These are phyloP conservation scores for Gleditsia sinensis DNA, from an alignment of 306 rosid species.

Conservation along the genomic window DNA sequence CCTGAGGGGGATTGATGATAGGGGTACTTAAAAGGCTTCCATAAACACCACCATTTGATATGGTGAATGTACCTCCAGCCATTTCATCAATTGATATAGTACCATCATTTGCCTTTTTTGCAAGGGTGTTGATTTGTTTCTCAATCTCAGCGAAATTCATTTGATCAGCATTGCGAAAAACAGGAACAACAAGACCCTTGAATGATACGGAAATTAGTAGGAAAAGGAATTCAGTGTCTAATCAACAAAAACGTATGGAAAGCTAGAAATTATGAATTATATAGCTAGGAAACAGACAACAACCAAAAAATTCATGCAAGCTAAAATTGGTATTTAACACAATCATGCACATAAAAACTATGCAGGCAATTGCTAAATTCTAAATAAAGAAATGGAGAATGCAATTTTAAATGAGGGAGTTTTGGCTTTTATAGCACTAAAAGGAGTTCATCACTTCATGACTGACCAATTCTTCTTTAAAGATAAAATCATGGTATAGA, in stretches of 20 bases:
- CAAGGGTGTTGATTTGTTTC: conserved; percentile 55
- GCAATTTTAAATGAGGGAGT: background rate
- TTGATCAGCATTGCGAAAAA: conserved; percentile 48
- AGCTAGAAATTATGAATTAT: conserved; percentile 3
- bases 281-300: background rate
- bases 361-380: background rate
- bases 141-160: conserved; percentile 64
- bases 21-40: conserved; percentile 69
- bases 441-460: too few relatives aligned
- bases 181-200: conserved; percentile 66
- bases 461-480: background rate
- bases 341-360: background rate
- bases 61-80: conserved; percentile 67
- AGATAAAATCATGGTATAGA: background rate
- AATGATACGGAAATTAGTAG: background rate
- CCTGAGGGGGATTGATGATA: conserved; percentile 67
- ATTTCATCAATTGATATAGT: conserved; percentile 61
- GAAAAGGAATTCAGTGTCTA: background rate
- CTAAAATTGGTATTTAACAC: background rate
- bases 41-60: conserved; percentile 64
- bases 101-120: conserved; percentile 62
- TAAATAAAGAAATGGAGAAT: background rate
- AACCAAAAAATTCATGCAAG: background rate
- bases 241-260: background rate
- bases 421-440: background rate